phyloP scores from a whole-genome alignment of 148 eudicot genomes.

The Beta vulgaris region DNA sequence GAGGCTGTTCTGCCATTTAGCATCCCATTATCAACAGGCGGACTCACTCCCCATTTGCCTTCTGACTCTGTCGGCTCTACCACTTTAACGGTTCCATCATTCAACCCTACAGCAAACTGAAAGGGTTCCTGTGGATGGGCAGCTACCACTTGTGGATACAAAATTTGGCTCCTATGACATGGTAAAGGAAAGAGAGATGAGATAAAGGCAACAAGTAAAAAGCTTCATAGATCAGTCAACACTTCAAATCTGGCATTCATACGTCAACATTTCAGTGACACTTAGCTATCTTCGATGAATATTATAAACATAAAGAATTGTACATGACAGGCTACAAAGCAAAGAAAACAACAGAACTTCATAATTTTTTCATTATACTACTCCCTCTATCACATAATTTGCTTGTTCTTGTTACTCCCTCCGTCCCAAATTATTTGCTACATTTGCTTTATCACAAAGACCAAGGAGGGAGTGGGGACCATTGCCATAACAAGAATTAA shows the following conservation, averaged over 20 bases:
- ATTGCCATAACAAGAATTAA: too few relatives aligned
- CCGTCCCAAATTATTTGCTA: too few relatives aligned
- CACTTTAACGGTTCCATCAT: constrained; percentile 73
- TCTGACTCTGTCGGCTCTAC: constrained; percentile 78
- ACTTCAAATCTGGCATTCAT: not conserved
- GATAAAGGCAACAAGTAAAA: not conserved
- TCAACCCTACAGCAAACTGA: constrained; percentile 79
- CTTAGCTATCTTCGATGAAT: not conserved
- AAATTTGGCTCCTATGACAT: constrained; percentile 56
- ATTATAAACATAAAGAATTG: not conserved
- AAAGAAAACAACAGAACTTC: not conserved
- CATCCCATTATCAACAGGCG: constrained; percentile 64
- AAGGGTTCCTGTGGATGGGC: constrained; percentile 78
- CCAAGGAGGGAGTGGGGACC: too few relatives aligned
- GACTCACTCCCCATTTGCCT: constrained; percentile 75
- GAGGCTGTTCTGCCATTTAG: constrained; percentile 64
- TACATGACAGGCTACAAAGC: not conserved
- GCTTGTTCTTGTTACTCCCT: too few relatives aligned
- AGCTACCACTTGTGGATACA: constrained; percentile 57
- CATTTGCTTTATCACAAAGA: too few relatives aligned
- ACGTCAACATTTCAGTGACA: not conserved
- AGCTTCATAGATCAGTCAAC: not conserved
- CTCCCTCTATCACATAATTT: too few relatives aligned
- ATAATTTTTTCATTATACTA: too few relatives aligned
- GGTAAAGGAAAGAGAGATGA: not conserved